Percentiles rank a stretch among this genome's conserved stretches.
Evolutionary conservation across 2,329 filamentous ascomycete species (phyloP).

Genomic region (Penicillium carneum): DNA sequence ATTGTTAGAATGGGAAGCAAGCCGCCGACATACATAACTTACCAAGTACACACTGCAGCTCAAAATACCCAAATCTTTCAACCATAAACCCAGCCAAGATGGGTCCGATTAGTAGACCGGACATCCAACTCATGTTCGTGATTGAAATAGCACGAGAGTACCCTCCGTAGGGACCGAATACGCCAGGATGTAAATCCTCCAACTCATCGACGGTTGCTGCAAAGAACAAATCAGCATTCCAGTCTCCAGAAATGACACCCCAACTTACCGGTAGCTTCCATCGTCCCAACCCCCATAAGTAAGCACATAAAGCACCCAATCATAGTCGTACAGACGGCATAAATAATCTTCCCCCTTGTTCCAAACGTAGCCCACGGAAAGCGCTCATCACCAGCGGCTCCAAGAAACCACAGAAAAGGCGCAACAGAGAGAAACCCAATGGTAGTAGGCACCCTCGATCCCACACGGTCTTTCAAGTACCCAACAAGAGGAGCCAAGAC

Average conservation of each 20-base stretch:
- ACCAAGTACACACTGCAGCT: constrained; percentile 24
- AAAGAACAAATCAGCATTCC: background rate
- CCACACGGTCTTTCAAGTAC: constrained; percentile 13
- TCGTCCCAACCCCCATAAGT: constrained; percentile 14
- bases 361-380: constrained; percentile 13
- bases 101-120: constrained; percentile 30
- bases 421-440: constrained; percentile 12
- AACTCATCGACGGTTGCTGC: constrained; percentile 28
- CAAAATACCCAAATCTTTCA: constrained; percentile 25
- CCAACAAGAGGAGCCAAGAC: constrained; percentile 17
- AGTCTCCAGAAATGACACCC: background rate
- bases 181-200: constrained; percentile 26
- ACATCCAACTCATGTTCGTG: constrained; percentile 33
- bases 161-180: constrained; percentile 35
- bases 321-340: constrained; percentile 8
- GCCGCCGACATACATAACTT: background rate
- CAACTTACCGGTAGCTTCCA: constrained; percentile 22
- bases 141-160: constrained; percentile 35
- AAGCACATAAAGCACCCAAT: constrained; percentile 20
- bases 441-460: constrained; percentile 10
- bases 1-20: background rate
- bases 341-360: constrained; percentile 3
- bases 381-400: constrained; percentile 9
- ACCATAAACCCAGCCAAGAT: constrained; percentile 26
- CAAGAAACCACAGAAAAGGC: constrained; percentile 14